Base-by-base conservation (phyloP, 768 basidiomycete genomes). In the Lactifluus rugatus region DNA sequence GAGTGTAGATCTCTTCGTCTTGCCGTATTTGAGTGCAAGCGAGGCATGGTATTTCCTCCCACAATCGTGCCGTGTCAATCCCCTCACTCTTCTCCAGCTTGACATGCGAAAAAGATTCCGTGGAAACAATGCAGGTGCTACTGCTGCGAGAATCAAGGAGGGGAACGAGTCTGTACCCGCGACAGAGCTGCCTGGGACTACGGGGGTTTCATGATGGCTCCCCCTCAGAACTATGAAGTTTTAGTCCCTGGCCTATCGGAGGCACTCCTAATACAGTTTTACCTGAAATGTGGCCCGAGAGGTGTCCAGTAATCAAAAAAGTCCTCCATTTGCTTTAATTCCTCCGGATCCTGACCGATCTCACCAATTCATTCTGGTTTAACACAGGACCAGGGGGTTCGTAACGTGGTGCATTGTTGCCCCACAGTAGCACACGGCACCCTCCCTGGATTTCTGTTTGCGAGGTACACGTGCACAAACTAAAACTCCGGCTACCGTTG, bases 1-100 rank as follows among this genome's bases (percentile, higher is more conserved):
- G 78, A 86, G 65, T 95, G 93, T 69, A 81, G 82, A 68, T 78
- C 82, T 26, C 73, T 95, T 54, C 78, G 93, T 52, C 83, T 82
- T 70, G 89, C 89, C 11, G 84, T 87, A 0, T 93, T 88, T 64
- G 89, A 94, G 63, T 95, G 93, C 74, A 95, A 95, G 71, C 78
- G 90, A 58, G 89, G 85, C 44, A 87, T 91, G 88, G 90, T 91
- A 58, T 75, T 23, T 17, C 25, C 13, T 26, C 31, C 21, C 48
- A 25, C 52, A 50, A 52, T 47, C 36, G 4, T 45, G 31, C 31
- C 58, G 50, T 49, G 42, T 32, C 31, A 39, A 8, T 19, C 5
- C 37, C 13, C 39, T 54, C 21, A 16, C 46, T 53, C 14, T 44
- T 25, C 13, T 25, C 13, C 41, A 91, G 88, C 71, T 91, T 65